These are phyloP conservation scores for Scutellaria minor DNA, from an alignment of 257 asterid genomes.

Conservation along the genomic window DNA sequence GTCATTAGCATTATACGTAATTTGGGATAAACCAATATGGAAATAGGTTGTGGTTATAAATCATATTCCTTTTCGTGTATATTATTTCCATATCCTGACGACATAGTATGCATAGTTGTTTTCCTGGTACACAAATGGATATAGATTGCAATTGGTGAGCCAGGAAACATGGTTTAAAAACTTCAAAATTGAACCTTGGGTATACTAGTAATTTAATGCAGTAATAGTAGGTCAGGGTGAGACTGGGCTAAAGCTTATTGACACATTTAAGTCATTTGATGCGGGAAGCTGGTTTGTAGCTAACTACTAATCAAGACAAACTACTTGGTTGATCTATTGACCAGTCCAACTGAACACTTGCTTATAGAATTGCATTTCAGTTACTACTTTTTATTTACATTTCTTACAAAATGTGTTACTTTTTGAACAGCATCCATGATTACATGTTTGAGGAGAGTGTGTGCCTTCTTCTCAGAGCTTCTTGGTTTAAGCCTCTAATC, in stretches of 20 bases:
- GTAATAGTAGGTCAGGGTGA: not conserved
- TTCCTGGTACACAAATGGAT: not conserved
- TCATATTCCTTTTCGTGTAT: not conserved
- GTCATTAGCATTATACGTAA: slow-evolving; percentile 6
- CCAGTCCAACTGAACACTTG: slow-evolving; percentile 12
- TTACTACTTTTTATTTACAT: not conserved
- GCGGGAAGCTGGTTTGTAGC: not conserved
- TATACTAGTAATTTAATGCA: not conserved
- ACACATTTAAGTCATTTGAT: not conserved
- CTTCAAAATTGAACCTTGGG: slow-evolving; percentile 1
- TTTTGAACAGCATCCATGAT: slow-evolving; percentile 65
- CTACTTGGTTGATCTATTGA: not conserved
- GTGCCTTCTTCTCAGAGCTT: slow-evolving; percentile 89
- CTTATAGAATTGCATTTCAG: not conserved
- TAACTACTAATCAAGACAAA: not conserved
- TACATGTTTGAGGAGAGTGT: slow-evolving; percentile 93
- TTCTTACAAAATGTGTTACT: slow-evolving; percentile 8
- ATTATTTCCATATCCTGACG: not conserved
- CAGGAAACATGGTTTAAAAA: slow-evolving; percentile 1
- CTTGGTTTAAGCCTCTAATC: slow-evolving; percentile 79
- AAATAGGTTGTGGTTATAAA: not conserved
- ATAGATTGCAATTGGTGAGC: slow-evolving; percentile 4
- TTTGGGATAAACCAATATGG: not conserved
- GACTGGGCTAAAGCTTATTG: not conserved
- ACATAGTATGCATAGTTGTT: not conserved